These are phyloP conservation scores for Dryas integrifolia DNA, from an alignment of 331 rosid genomes.

Conservation along the genomic window DNA sequence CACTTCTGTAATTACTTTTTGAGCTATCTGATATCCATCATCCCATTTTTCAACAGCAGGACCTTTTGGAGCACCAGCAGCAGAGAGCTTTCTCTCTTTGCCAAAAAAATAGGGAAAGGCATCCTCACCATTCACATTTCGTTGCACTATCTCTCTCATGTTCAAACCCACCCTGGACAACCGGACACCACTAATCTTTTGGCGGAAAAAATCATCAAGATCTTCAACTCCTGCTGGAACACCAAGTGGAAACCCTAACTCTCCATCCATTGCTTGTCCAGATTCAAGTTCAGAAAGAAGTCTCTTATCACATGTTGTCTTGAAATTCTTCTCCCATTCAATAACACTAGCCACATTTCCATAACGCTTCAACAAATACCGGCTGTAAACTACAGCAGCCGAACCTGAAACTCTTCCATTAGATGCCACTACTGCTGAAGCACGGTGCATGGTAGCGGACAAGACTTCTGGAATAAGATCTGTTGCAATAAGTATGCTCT, in stretches of 20 bases:
- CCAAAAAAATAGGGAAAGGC: slow-evolving; percentile 55
- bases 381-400: slow-evolving; percentile 55
- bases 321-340: slow-evolving; percentile 88
- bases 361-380: slow-evolving; percentile 69
- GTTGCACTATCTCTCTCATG: slow-evolving; percentile 89
- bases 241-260: slow-evolving; percentile 74
- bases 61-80: slow-evolving; percentile 56
- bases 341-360: slow-evolving; percentile 59
- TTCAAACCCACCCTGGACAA: slow-evolving; percentile 68
- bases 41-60: slow-evolving; percentile 77
- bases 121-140: slow-evolving; percentile 68
- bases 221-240: slow-evolving; percentile 94
- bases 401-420: slow-evolving; percentile 85
- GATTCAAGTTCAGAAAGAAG: slow-evolving; percentile 81
- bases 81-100: slow-evolving; percentile 72
- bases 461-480: slow-evolving; percentile 84
- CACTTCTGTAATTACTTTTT: slow-evolving; percentile 63
- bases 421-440: slow-evolving; percentile 60
- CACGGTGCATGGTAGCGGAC: slow-evolving; percentile 65
- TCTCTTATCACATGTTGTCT: slow-evolving; percentile 70
- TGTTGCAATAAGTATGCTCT: slow-evolving; percentile 70
- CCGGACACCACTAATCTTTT: slow-evolving; percentile 82
- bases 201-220: slow-evolving; percentile 92
- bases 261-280: slow-evolving; percentile 74
- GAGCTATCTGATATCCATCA: slow-evolving; percentile 85